Conservation (phyloP, 192 early-diverging fungal genomes). For the Dimargaris cristalligena region DNA sequence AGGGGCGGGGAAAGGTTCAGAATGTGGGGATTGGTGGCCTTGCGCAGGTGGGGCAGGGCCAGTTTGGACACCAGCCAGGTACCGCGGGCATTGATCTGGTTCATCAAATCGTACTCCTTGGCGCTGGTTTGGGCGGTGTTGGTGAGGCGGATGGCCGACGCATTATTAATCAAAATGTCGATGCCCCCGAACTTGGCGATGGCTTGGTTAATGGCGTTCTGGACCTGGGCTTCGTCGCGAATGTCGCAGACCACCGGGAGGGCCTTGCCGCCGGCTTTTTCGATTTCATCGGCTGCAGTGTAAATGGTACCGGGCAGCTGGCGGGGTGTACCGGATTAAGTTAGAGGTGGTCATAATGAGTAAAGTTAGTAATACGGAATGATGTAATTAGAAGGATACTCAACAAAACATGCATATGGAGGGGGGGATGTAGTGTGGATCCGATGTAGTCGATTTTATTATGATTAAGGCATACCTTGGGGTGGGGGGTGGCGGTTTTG, state of each 20-base stretch:
- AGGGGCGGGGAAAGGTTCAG: constrained; percentile 59
- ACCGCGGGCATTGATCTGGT: constrained; percentile 58
- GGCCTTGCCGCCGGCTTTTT: constrained; percentile 52
- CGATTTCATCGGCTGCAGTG: constrained; percentile 56
- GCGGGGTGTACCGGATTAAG: too few relatives aligned
- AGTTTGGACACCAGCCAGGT: constrained; percentile 64
- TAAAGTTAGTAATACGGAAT: too few relatives aligned
- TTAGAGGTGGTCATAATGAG: too few relatives aligned
- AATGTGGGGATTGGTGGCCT: constrained; percentile 53
- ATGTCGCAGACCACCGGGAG: constrained; percentile 71
- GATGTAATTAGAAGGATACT: too few relatives aligned
- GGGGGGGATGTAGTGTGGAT: too few relatives aligned
- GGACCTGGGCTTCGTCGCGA: constrained; percentile 57
- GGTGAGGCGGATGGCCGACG: constrained; percentile 55
- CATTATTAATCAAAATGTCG: constrained; percentile 70
- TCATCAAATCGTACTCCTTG: constrained; percentile 61
- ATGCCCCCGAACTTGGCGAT: constrained; percentile 56
- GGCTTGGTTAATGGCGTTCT: constrained; percentile 43
- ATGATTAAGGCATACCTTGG: constrained; percentile 23
- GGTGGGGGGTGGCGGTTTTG: constrained; percentile 52
- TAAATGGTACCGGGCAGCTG: constrained; percentile 73
- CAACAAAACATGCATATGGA: too few relatives aligned
- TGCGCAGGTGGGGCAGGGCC: constrained; percentile 42
- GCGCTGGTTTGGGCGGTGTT: constrained; percentile 33
- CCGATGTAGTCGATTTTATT: too few relatives aligned